Base-by-base conservation (phyloP, 352 stramenopile species). In the Phytophthora multivora region DNA sequence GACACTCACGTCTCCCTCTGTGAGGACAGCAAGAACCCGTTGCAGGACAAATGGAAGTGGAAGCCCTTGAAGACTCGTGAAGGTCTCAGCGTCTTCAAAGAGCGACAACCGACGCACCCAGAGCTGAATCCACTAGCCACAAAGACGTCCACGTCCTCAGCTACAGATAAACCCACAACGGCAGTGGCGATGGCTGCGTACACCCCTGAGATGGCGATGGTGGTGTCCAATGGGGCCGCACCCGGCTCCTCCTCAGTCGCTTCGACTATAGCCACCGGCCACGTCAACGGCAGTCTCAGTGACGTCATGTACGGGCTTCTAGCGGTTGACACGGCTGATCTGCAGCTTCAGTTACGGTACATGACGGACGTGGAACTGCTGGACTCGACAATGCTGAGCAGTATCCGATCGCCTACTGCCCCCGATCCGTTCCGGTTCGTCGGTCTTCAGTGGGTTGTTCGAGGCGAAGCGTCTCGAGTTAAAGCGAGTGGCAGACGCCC, bases 251-350 rank as follows among this genome's bases (percentile, higher is more conserved):
- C 51, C 13, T 51, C 63, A 15, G 38, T 61, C 16, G 47, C 50
- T 15, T 67, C 69, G 2, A 46, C 69, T 3, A 49, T 62, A 3
- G 42, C 79, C 31, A 66, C 60, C 9, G 75, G 75, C 1, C 59
- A 73, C 6, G 18, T 81, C 11, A 18, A 61, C 0, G 75, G 75
- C 5, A 51, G 33, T 23, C 47, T 84, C 6, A 63, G 58, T 36
- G 72, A 82, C 51, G 56, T 67, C 36, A 67, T 82, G 47, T 78
- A 74, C 42, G 75, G 75, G 11, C 52, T 81, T 35, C n/a, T 55
- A 11, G 60, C 66, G 11, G 58, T 53, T 2, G 61, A 77, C 16
- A 61, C 72, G 18, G 40, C 59, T 13, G 63, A 73, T 5, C 36
- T 86, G 38, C 51, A 75, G 45, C 60, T 78, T 9, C 67, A 62